phyloP scores from a whole-genome alignment of 2,329 filamentous ascomycete species.

The Fusarium sp. region DNA sequence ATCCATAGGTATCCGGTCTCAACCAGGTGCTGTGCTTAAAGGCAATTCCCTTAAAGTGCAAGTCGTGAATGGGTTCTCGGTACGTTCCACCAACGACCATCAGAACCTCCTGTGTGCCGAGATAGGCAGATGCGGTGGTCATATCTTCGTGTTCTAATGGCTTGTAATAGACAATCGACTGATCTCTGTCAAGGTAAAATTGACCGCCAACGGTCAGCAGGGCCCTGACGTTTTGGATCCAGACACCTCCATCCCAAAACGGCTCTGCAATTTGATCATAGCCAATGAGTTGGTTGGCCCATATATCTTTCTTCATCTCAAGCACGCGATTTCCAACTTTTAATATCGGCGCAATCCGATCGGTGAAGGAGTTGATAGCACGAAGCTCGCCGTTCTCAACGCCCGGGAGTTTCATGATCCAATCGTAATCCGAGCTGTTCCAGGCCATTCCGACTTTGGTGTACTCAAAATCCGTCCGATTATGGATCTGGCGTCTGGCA shows the following conservation, averaged over 20 bases:
- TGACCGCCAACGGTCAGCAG: conserved; percentile 1
- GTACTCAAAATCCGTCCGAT: neutral
- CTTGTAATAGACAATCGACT: neutral
- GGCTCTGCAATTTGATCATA: conserved; percentile 11
- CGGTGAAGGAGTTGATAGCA: neutral
- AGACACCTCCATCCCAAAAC: conserved; percentile 8
- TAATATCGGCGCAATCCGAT: neutral
- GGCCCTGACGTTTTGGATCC: conserved; percentile 9
- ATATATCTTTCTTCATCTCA: neutral
- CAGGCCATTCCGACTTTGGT: neutral
- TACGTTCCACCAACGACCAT: neutral
- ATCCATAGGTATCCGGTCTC: neutral
- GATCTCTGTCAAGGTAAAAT: neutral
- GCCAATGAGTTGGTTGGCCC: conserved; percentile 12
- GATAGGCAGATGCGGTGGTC: neutral
- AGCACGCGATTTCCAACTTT: neutral
- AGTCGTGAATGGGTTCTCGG: neutral
- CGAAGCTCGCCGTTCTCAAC: conserved; percentile 7
- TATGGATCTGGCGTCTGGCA: neutral
- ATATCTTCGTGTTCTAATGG: neutral
- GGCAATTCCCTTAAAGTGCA: neutral
- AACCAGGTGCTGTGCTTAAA: conserved; percentile 13
- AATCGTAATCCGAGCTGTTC: conserved; percentile 7
- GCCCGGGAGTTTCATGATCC: neutral
- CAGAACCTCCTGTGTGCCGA: neutral